Conservation (phyloP, 768 basidiomycete species). For the Coprinopsis strossmayeri region DNA sequence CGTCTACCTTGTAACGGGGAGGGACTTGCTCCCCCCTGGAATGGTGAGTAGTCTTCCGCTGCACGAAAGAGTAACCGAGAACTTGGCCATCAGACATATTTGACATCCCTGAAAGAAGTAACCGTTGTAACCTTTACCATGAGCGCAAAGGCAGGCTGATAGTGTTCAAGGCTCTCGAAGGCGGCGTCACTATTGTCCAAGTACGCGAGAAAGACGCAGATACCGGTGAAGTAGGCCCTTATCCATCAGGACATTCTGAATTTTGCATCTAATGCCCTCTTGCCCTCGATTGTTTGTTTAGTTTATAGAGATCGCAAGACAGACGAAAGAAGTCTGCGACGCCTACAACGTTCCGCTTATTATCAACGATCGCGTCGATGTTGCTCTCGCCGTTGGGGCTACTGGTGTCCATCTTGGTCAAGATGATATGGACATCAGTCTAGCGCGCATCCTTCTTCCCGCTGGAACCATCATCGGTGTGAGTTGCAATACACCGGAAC, state of each 20-base stretch:
- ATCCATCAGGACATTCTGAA: background rate
- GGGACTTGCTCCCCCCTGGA: constrained; percentile 66
- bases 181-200: constrained; percentile 88
- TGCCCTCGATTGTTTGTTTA: constrained; percentile 21
- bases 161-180: constrained; percentile 57
- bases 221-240: constrained; percentile 63
- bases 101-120: constrained; percentile 71
- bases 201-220: constrained; percentile 81
- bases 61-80: constrained; percentile 4
- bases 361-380: constrained; percentile 85
- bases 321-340: constrained; percentile 66
- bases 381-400: constrained; percentile 71
- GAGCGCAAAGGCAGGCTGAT: background rate
- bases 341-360: constrained; percentile 76
- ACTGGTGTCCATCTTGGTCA: constrained; percentile 89
- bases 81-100: constrained; percentile 45
- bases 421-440: constrained; percentile 67
- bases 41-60: constrained; percentile 41
- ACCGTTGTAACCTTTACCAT: background rate
- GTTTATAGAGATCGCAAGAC: constrained; percentile 72
- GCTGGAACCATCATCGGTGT: constrained; percentile 70
- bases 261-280: constrained; percentile 1
- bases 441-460: constrained; percentile 66
- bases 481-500: constrained; percentile 62
- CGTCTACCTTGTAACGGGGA: constrained; percentile 83